These are phyloP conservation scores for Carpinus viminea DNA, from an alignment of 306 rosid genomes.

Conservation along the genomic window DNA sequence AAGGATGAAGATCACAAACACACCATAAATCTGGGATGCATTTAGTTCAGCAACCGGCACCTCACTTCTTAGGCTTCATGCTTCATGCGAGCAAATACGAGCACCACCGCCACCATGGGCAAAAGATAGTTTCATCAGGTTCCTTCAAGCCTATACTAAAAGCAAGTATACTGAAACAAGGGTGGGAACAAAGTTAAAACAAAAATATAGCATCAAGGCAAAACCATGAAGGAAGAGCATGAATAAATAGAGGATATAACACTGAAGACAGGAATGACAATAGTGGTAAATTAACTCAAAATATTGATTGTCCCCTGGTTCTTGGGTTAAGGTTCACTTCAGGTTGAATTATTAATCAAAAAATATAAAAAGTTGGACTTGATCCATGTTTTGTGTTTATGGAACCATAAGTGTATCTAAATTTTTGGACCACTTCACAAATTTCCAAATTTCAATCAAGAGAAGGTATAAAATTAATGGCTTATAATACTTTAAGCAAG, in stretches of 20 bases:
- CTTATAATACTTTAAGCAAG: not conserved
- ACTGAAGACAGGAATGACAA: not conserved
- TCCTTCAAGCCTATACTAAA: conserved; percentile 18
- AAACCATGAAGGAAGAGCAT: not conserved
- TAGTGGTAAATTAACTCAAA: not conserved
- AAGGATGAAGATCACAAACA: conserved; percentile 16
- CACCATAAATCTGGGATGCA: not conserved
- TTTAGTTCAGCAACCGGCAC: conserved; percentile 26
- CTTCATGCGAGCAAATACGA: conserved; percentile 14
- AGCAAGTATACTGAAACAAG: conserved; percentile 28
- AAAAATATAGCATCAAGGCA: conserved; percentile 11
- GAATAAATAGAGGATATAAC: not conserved
- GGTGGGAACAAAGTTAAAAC: not conserved
- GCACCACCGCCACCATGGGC: conserved; percentile 6
- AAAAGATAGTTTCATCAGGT: conserved; percentile 8
- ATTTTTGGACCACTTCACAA: not conserved
- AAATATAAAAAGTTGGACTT: not conserved
- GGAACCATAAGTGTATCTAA: not conserved
- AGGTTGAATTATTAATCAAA: not conserved
- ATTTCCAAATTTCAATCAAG: not conserved
- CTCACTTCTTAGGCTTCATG: conserved; percentile 9
- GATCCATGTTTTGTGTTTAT: not conserved
- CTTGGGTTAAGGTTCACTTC: not conserved
- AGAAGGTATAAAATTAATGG: not conserved
- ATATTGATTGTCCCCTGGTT: not conserved